phyloP scores from a whole-genome alignment of 75 land plant genomes.

The Pinus taeda region DNA sequence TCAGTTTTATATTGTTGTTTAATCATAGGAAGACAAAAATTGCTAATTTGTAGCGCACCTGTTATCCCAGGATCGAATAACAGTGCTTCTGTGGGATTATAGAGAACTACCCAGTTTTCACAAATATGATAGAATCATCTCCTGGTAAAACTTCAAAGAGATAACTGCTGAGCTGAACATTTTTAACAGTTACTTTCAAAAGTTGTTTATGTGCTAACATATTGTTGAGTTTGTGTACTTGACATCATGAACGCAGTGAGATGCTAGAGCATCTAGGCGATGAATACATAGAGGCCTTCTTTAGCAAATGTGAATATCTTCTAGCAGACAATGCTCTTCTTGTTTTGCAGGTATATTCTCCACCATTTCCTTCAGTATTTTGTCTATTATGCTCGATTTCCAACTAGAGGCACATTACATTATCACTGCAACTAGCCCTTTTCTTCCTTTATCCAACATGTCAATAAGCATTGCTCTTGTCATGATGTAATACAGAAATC shows the following conservation, averaged over 20 bases:
- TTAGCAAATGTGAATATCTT: conserved; percentile 70
- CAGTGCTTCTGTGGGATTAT: conserved; percentile 69
- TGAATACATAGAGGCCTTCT: conserved; percentile 78
- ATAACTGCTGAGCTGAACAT: neutral
- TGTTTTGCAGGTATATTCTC: conserved; percentile 69
- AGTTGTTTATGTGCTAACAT: neutral
- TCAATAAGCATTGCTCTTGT: neutral
- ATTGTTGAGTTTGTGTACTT: neutral
- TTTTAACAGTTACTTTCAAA: neutral
- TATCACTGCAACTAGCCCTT: too few relatives aligned
- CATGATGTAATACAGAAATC: too few relatives aligned
- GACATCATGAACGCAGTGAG: conserved; percentile 49
- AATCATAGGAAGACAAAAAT: too few relatives aligned
- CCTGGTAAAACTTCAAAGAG: conserved; percentile 55
- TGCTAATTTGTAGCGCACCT: too few relatives aligned
- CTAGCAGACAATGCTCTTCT: conserved; percentile 76
- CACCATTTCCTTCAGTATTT: neutral
- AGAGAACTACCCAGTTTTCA: conserved; percentile 51
- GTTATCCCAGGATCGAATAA: conserved; percentile 65
- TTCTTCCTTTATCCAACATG: neutral
- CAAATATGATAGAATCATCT: conserved; percentile 83
- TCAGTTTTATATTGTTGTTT: too few relatives aligned
- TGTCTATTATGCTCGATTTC: too few relatives aligned
- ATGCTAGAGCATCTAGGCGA: conserved; percentile 94
- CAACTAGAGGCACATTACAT: too few relatives aligned